Conservation (phyloP, 2,329 filamentous ascomycete species). For the Chaetomium globosum region DNA sequence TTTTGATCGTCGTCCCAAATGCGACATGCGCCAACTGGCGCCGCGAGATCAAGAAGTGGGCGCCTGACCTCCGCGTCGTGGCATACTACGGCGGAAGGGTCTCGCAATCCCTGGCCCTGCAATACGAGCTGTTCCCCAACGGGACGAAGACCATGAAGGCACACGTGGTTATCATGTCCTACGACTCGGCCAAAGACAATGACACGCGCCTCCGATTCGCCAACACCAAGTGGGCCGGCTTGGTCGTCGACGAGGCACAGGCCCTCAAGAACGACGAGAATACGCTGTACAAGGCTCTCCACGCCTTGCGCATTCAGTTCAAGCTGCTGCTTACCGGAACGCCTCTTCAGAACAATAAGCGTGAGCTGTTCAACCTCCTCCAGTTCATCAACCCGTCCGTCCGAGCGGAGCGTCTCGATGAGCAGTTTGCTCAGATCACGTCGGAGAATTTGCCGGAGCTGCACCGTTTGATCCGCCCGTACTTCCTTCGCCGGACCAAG, state of each 20-base stretch:
- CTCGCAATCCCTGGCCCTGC: slow-evolving; percentile 74
- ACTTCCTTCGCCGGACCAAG: slow-evolving; percentile 77
- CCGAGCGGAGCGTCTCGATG: slow-evolving; percentile 73
- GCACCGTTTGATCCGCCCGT: slow-evolving; percentile 78
- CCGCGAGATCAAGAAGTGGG: slow-evolving; percentile 92
- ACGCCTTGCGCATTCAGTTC: slow-evolving; percentile 75
- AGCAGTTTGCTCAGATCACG: slow-evolving; percentile 74
- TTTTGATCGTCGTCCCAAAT: slow-evolving; percentile 90
- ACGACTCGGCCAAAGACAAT: slow-evolving; percentile 81
- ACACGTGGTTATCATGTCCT: slow-evolving; percentile 93
- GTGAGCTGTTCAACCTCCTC: slow-evolving; percentile 93
- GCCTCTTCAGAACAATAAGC: slow-evolving; percentile 91
- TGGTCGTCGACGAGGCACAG: slow-evolving; percentile 94
- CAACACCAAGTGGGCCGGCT: slow-evolving; percentile 76
- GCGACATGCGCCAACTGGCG: slow-evolving; percentile 98
- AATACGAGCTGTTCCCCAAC: slow-evolving; percentile 82
- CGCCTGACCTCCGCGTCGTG: slow-evolving; percentile 82
- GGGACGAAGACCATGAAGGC: slow-evolving; percentile 71
- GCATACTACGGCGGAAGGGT: slow-evolving; percentile 81
- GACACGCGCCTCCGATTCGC: slow-evolving; percentile 67
- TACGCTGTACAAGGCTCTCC: slow-evolving; percentile 74
- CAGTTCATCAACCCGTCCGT: slow-evolving; percentile 80
- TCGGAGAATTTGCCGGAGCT: slow-evolving; percentile 79
- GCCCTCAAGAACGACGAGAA: slow-evolving; percentile 92
- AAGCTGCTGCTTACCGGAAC: slow-evolving; percentile 87